These are phyloP conservation scores for Gastroboletus turbinatus DNA, from an alignment of 1,284 basidiomycete species.

Conservation along the genomic window DNA sequence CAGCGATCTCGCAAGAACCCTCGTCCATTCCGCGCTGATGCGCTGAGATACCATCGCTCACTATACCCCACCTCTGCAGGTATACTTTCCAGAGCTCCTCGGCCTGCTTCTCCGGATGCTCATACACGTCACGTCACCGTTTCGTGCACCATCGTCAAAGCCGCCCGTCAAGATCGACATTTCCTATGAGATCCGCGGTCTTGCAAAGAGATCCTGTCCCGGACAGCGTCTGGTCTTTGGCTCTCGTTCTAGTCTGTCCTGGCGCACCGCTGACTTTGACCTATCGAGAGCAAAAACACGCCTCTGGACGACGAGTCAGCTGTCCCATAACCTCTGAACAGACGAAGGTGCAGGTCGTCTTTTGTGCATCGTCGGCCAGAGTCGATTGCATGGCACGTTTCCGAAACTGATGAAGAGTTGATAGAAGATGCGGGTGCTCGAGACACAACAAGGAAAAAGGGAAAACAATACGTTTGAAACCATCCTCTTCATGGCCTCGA, in stretches of 20 bases:
- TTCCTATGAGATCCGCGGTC: too few relatives aligned
- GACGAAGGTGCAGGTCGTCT: conserved; percentile 46
- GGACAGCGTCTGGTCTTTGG: conserved; percentile 54
- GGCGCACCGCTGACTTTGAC: conserved; percentile 14
- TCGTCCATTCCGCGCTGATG: too few relatives aligned
- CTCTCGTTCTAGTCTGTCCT: conserved; percentile 69
- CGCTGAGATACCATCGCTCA: not conserved
- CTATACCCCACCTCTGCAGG: not conserved
- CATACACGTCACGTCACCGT: conserved; percentile 57
- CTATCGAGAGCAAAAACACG: not conserved
- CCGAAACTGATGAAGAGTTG: conserved; percentile 49
- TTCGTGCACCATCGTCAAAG: conserved; percentile 30
- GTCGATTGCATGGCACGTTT: conserved; percentile 51
- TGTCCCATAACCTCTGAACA: conserved; percentile 28
- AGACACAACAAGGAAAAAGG: conserved; percentile 41
- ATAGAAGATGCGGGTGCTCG: conserved; percentile 50
- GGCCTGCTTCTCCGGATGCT: conserved; percentile 67
- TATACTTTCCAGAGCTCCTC: conserved; percentile 37
- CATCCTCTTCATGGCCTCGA: too few relatives aligned
- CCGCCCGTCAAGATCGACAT: too few relatives aligned
- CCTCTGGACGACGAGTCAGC: not conserved
- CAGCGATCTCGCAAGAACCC: too few relatives aligned
- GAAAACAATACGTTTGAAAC: conserved; percentile 61
- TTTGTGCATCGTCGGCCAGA: conserved; percentile 52
- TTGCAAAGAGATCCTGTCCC: too few relatives aligned